Base-by-base conservation (phyloP, 257 asterid species). In the Solanum pimpinellifolium region DNA sequence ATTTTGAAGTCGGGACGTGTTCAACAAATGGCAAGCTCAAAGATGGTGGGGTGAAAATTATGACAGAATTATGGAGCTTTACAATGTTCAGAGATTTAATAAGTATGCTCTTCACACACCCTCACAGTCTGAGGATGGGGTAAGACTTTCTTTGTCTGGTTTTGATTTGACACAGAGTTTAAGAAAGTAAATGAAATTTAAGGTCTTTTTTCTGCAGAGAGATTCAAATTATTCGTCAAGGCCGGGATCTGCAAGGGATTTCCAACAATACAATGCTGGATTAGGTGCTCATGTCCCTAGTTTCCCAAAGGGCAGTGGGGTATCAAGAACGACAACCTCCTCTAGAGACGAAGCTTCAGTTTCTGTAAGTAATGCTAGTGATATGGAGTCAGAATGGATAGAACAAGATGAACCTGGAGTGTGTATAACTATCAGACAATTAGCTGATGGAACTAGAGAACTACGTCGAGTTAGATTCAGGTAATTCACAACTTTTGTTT, bases 341-440 rank as follows among this genome's bases (percentile, higher is more conserved):
- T 95, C 98, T n/a, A 87, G 98, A 87, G 99, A 95, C 14, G 98
- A 94, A 88, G 96, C 94, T 37, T 95, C 98, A 1, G 90, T 92
- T 83, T 97, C 99, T 49, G 81, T 95, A 35, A 97, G 99, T 93
- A 97, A 95, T 89, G 98, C 98, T 65, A 95, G 98, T 91, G 99
- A 95, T 25, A 87, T 94, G 9, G 99, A 95, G 82, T 92, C 98
- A 2, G 98, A 97, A 76, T 97, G 98, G 99, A 89, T 94, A 7
- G 99, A 95, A 86, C 93, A 95, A 91, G 99, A 97, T 46, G 98
- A 94, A 87, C 98, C 98, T 1, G 99, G 99, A 6, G 98, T 97
- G 21, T 94, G 92, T 78, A 95, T 97, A 76, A 97, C 99, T 85
- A 93, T 97, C 93, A 94, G 99, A 85, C 98, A 94, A 82, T 94